Evolutionary conservation across 345 rosid genomes (phyloP).

Genomic region (Psidium guajava): DNA sequence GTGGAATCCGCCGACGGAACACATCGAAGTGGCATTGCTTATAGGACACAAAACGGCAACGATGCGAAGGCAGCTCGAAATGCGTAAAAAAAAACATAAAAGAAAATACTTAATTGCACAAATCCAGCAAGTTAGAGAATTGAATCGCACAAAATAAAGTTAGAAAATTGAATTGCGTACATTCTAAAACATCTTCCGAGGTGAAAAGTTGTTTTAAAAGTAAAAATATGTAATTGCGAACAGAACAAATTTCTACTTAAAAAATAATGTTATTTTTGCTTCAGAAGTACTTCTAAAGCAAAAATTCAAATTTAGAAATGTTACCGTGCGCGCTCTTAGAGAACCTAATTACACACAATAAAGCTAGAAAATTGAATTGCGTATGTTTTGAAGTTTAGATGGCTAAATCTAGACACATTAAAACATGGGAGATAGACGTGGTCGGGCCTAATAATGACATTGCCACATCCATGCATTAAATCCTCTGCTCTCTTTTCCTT

Average conservation of each 20-base stretch:
- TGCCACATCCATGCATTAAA: background rate
- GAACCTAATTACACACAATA: background rate
- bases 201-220: no score
- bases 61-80: background rate
- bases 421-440: background rate
- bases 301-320: no score
- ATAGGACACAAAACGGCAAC: background rate
- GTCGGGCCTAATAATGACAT: background rate
- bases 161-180: background rate
- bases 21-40: background rate
- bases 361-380: background rate
- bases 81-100: background rate
- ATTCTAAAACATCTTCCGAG: background rate
- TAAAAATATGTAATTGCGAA: no score
- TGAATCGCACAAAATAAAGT: background rate
- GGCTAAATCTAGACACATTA: no score
- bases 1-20: background rate
- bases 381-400: rapidly evolving
- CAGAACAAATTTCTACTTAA: no score
- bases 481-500: background rate
- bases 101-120: background rate
- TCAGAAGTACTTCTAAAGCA: no score
- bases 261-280: no score
- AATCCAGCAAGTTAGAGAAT: background rate
- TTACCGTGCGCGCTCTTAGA: rapidly evolving